Conservation (phyloP, 1,139 yeast genomes). For the Hyphopichia fennica region DNA sequence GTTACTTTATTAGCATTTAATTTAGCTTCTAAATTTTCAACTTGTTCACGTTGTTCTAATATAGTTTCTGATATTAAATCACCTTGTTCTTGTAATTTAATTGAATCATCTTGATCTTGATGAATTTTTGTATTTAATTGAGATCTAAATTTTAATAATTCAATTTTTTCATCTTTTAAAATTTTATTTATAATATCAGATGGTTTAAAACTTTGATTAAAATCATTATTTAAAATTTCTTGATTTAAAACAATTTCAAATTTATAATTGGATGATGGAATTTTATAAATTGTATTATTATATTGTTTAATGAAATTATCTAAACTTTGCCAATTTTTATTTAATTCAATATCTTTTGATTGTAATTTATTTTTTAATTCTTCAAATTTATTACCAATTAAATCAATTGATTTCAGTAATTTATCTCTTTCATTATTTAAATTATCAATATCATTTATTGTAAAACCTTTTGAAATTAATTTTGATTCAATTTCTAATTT, state of each 20-base stretch:
- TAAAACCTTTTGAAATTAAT: constrained; percentile 55
- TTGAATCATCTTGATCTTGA: constrained; percentile 57
- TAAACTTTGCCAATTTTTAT: constrained; percentile 48
- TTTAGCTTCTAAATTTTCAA: constrained; percentile 61
- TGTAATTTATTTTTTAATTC: constrained; percentile 34
- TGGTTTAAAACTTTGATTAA: constrained; percentile 21
- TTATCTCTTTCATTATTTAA: constrained; percentile 63
- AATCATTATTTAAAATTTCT: constrained; percentile 24
- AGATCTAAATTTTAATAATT: constrained; percentile 47
- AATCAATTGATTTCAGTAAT: constrained; percentile 56
- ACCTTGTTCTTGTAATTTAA: constrained; percentile 57
- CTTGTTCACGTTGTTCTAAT: constrained; percentile 54
- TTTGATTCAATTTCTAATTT: constrained; percentile 46
- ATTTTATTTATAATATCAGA: constrained; percentile 31
- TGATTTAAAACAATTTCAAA: constrained; percentile 33
- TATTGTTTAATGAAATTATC: constrained; percentile 55
- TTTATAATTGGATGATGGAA: constrained; percentile 27
- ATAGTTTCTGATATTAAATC: constrained; percentile 57
- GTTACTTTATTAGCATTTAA: constrained; percentile 53
- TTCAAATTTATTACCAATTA: constrained; percentile 43
- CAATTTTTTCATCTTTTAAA: constrained; percentile 38
- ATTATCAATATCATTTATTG: constrained; percentile 61
- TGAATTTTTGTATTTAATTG: constrained; percentile 50
- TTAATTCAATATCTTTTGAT: constrained; percentile 49
- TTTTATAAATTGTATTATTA: constrained; percentile 52